Base-by-base conservation (phyloP, 345 rosid species). In the Aquilaria yunnanensis region DNA sequence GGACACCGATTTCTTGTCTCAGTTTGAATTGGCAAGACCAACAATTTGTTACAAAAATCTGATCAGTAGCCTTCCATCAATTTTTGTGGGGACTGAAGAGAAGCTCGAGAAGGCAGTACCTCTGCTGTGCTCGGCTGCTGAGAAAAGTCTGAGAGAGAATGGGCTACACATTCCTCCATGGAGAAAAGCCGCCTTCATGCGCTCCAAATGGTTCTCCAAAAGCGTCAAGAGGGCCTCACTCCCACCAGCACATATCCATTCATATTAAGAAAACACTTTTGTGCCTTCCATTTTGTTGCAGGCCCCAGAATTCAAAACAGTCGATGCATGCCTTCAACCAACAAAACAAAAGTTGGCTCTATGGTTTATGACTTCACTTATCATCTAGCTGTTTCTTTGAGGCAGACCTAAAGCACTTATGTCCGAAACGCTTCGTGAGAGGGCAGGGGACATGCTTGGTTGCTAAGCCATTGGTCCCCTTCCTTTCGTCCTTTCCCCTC, bases 181-280 rank as follows among this genome's bases (percentile, higher is more conserved):
- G 87, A 84, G 90, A 65, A 78, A 77, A 53, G 53, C 59, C 0
- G 65, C 56, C n/a, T 80, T 74, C 78, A 78, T 85, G 90, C 81
- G 60, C 45, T 69, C 81, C 4, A 85, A 82, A 62, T 85, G 90
- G 90, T 34, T 80, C 14, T 65, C 84, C 47, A 78, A 61, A 58
- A 73, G 79, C 58, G 77, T 75, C 71, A 64, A 57, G 49, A 75
- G 69, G 57, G 63, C 69, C n/a, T 49, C 78, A n/a, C 32, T 70
- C 58, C 58, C 46, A 33, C 57, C 14, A 48, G 62, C 41, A 46
- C 55, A 8, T 79, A 75, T 53, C 69, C 78, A 23, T 23, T 23
- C 23, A 23, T 23, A 23, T 23, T 23, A 23, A 23, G 23, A 23
- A 23, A 23, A 23, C 23, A 23, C 23, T 23, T 23, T 23, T 23